Conservation (phyloP, 805 yeast genomes). For the Ogataea naganishii region DNA sequence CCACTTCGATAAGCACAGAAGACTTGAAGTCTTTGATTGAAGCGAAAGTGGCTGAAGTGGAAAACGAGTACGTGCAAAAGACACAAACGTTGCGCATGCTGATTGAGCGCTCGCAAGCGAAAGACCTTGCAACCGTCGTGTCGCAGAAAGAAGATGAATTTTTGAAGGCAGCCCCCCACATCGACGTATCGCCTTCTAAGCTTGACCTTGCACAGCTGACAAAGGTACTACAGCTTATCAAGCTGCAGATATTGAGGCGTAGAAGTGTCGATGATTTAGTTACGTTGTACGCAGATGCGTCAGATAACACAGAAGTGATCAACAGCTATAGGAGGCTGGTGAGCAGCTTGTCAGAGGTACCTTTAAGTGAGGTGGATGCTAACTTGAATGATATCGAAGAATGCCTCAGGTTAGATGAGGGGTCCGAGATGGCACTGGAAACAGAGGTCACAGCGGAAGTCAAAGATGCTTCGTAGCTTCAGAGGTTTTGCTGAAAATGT, state of each 20-base stretch:
- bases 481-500: no score
- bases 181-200: constrained; percentile 12
- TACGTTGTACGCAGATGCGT: constrained; percentile 24
- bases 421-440: constrained; percentile 1
- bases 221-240: constrained; percentile 34
- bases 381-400: constrained; percentile 51
- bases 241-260: constrained; percentile 45
- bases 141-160: constrained; percentile 25
- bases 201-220: constrained; percentile 14
- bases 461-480: no score
- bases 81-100: constrained; percentile 13
- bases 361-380: constrained; percentile 58
- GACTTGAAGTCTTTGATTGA: constrained; percentile 4
- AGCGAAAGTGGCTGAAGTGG: constrained; percentile 8
- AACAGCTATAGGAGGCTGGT: constrained; percentile 62
- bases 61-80: constrained; percentile 12
- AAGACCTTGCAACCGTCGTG: constrained; percentile 33
- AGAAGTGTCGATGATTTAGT: constrained; percentile 42
- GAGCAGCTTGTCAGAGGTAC: constrained; percentile 60
- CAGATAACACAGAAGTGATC: constrained; percentile 44
- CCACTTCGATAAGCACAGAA: neutral
- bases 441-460: constrained; percentile 5
- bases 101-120: constrained; percentile 36
- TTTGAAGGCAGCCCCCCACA: constrained; percentile 9
- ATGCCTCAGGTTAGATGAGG: constrained; percentile 18